These are phyloP conservation scores for Eragrostis curvula DNA, from an alignment of 176 grass and related monocot genomes.

Conservation along the genomic window DNA sequence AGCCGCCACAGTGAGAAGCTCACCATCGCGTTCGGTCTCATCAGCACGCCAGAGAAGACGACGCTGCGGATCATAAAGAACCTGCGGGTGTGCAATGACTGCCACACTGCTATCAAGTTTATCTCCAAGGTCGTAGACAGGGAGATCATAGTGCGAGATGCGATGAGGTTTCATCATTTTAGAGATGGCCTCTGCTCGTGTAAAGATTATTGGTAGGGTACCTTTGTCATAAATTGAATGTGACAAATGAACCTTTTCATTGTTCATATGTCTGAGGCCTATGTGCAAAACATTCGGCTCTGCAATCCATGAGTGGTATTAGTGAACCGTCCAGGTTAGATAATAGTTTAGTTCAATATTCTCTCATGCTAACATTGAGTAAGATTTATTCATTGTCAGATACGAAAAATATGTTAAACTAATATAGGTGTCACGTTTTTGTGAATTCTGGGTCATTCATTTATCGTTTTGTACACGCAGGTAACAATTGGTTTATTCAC, in stretches of 20 bases:
- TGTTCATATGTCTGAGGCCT: conserved; percentile 8
- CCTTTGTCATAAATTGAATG: not conserved
- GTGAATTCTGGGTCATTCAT: not conserved
- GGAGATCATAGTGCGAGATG: conserved; percentile 79
- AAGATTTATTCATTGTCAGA: not conserved
- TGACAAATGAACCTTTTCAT: not conserved
- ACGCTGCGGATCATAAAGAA: conserved; percentile 78
- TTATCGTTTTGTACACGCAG: conserved; percentile 6
- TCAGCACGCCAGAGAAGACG: conserved; percentile 62
- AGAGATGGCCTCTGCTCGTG: conserved; percentile 74
- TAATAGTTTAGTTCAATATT: not conserved
- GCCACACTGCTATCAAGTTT: conserved; percentile 67
- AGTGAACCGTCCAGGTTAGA: not conserved
- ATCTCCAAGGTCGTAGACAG: conserved; percentile 66
- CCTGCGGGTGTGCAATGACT: conserved; percentile 75
- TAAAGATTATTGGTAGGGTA: conserved; percentile 80
- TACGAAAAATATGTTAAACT: not conserved
- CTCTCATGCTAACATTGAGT: not conserved
- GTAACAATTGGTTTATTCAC: not conserved
- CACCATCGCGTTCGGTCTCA: conserved; percentile 71
- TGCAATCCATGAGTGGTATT: not conserved
- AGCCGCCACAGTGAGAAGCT: conserved; percentile 86
- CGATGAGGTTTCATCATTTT: conserved; percentile 79
- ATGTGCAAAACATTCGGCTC: not conserved
- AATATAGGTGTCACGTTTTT: too few relatives aligned